phyloP scores from a whole-genome alignment of 768 basidiomycete species.

The Trametes cingulata region DNA sequence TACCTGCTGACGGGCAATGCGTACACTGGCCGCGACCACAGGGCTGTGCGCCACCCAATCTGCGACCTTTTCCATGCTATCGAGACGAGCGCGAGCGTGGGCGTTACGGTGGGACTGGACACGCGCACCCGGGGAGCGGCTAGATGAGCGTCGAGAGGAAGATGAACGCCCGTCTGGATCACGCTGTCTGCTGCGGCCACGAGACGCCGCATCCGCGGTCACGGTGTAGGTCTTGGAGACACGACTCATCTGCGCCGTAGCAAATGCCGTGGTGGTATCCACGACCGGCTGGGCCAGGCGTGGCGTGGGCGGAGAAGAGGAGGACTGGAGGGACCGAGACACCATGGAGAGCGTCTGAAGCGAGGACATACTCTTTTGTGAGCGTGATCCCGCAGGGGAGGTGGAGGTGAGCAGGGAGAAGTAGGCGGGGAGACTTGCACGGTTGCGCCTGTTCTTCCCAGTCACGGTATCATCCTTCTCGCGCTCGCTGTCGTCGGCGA shows the following conservation, averaged over 20 bases:
- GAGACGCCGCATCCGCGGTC: conserved; percentile 18
- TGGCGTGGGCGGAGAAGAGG: conserved; percentile 30
- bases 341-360: conserved; percentile 22
- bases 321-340: conserved; percentile 29
- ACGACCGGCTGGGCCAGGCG: conserved; percentile 27
- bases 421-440: conserved; percentile 73
- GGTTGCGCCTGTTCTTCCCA: conserved; percentile 50
- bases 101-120: conserved; percentile 14
- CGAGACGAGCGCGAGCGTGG: conserved; percentile 26
- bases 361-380: conserved; percentile 22
- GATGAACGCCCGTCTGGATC: conserved; percentile 28
- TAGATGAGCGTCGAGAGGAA: conserved; percentile 26
- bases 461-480: conserved; percentile 39
- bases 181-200: conserved; percentile 29
- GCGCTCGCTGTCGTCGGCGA: conserved; percentile 29
- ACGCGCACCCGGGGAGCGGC: conserved; percentile 26
- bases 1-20: conserved; percentile 40
- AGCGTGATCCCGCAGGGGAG: conserved; percentile 18
- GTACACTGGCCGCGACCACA: conserved; percentile 27
- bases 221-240: conserved; percentile 9
- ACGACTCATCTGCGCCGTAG: conserved; percentile 19
- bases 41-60: conserved; percentile 47
- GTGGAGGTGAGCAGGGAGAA: conserved; percentile 65
- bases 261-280: conserved; percentile 23
- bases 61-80: conserved; percentile 46